Evolutionary conservation across 2,329 filamentous ascomycete species (phyloP).

Genomic region (Rhexocercosporidium sp.): DNA sequence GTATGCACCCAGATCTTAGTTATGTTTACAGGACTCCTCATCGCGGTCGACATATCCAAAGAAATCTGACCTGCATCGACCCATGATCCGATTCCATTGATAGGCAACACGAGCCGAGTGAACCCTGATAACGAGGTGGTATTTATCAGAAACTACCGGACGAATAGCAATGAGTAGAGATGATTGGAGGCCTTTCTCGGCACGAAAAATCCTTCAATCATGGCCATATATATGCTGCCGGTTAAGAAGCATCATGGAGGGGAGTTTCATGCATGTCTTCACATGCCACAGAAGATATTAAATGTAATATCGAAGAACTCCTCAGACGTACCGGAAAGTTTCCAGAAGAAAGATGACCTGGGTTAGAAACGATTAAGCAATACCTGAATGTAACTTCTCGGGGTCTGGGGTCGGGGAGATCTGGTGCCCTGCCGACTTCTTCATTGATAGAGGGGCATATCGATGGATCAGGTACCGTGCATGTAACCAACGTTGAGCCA

Average conservation of each 20-base stretch:
- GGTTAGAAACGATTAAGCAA: conserved; percentile 5
- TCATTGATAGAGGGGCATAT: not conserved
- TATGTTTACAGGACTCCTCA: conserved; percentile 37
- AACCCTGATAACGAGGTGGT: conserved; percentile 18
- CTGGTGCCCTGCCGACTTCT: conserved; percentile 3
- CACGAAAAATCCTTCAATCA: conserved; percentile 20
- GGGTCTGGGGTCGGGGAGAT: conserved; percentile 13
- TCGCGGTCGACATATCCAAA: conserved; percentile 40
- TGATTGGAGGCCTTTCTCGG: conserved; percentile 24
- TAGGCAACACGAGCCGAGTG: conserved; percentile 27
- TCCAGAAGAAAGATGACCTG: conserved; percentile 13
- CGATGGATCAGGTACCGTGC: conserved; percentile 14
- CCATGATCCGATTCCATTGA: conserved; percentile 11
- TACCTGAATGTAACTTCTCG: not conserved
- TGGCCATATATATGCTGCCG: conserved; percentile 13
- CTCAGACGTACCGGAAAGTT: conserved; percentile 20
- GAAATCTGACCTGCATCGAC: conserved; percentile 26
- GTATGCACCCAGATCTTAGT: conserved; percentile 33
- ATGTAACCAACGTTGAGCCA: conserved; percentile 11
- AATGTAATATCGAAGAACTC: conserved; percentile 12
- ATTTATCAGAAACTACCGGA: conserved; percentile 30
- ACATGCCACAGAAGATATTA: conserved; percentile 24
- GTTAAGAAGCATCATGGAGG: conserved; percentile 9
- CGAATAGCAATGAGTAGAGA: conserved; percentile 24
- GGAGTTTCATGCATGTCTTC: conserved; percentile 18